Percentiles rank a stretch among this genome's conserved stretches.
Evolutionary conservation across 352 stramenopile species (phyloP).

Genomic region (Globisporangium uncinulatum): DNA sequence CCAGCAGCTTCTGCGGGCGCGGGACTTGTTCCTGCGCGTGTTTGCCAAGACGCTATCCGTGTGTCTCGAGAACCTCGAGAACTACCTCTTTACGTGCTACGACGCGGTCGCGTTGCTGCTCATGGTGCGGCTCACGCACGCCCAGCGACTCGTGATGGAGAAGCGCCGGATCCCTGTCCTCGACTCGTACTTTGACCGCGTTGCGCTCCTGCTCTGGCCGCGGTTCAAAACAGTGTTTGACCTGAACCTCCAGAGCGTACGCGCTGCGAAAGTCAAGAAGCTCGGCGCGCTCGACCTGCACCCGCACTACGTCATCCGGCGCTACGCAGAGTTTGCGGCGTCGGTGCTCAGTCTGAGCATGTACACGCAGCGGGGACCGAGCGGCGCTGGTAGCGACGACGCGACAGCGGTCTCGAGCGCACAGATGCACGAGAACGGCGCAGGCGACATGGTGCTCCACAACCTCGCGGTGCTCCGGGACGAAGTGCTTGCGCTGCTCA

Average conservation of each 20-base stretch:
- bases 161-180: slow-evolving; percentile 87
- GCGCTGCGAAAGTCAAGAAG: slow-evolving; percentile 83
- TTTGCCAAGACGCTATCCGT: slow-evolving; percentile 95
- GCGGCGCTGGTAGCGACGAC: slow-evolving; percentile 16
- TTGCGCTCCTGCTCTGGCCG: slow-evolving; percentile 95
- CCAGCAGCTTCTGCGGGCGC: slow-evolving; percentile 52
- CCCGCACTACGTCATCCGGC: slow-evolving; percentile 94
- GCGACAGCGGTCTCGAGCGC: slow-evolving; percentile 38
- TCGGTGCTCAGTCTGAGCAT: slow-evolving; percentile 92
- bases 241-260: slow-evolving; percentile 91
- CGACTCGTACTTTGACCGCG: slow-evolving; percentile 95
- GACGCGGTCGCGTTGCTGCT: slow-evolving; percentile 97
- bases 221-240: slow-evolving; percentile 97
- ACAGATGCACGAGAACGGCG: slow-evolving; percentile 78
- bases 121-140: slow-evolving; percentile 96
- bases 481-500: slow-evolving; percentile 74
- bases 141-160: slow-evolving; percentile 78
- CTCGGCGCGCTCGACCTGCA: slow-evolving; percentile 94
- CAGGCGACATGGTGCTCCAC: slow-evolving; percentile 92
- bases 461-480: slow-evolving; percentile 84
- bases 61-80: slow-evolving; percentile 97
- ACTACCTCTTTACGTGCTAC: slow-evolving; percentile 97
- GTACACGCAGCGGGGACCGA: slow-evolving; percentile 42
- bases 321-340: slow-evolving; percentile 97
- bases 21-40: slow-evolving; percentile 93